phyloP scores from a whole-genome alignment of 2,329 filamentous ascomycete genomes.

The Calonectria ilicicola region DNA sequence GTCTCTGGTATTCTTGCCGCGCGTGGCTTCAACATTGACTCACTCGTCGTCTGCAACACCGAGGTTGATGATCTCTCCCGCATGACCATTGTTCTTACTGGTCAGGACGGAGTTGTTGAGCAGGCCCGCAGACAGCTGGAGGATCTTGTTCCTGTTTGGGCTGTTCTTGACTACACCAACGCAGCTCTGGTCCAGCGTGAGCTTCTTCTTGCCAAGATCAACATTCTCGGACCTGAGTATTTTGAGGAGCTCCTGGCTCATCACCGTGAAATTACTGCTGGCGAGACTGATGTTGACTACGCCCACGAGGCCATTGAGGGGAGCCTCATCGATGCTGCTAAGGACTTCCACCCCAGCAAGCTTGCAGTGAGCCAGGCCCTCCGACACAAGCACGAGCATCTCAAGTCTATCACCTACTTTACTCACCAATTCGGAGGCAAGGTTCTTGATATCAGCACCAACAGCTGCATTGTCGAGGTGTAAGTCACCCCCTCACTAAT shows the following conservation, averaged over 20 bases:
- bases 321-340: slow-evolving; percentile 60
- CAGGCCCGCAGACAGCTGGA: slow-evolving; percentile 95
- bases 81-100: slow-evolving; percentile 98
- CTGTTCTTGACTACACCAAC: slow-evolving; percentile 94
- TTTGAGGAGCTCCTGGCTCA: slow-evolving; percentile 97
- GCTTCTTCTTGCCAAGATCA: slow-evolving; percentile 94
- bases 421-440: slow-evolving; percentile 98
- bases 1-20: slow-evolving; percentile 97
- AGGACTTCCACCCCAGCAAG: slow-evolving; percentile 91
- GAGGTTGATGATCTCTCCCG: slow-evolving; percentile 96
- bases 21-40: slow-evolving; percentile 99
- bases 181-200: slow-evolving; percentile 96
- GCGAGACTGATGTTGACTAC: slow-evolving; percentile 59
- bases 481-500: slow-evolving; percentile 61
- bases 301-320: slow-evolving; percentile 50
- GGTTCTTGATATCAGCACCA: slow-evolving; percentile 96
- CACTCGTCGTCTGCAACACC: slow-evolving; percentile 95
- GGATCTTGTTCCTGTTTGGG: slow-evolving; percentile 98
- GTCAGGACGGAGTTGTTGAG: slow-evolving; percentile 97
- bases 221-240: slow-evolving; percentile 96
- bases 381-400: slow-evolving; percentile 96
- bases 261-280: slow-evolving; percentile 85
- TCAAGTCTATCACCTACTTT: slow-evolving; percentile 95
- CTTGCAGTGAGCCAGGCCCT: slow-evolving; percentile 89
- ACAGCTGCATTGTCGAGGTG: slow-evolving; percentile 98